Evolutionary conservation across 805 yeast species (phyloP).

Genomic region (Wickerhamomyces hampshirensis): DNA sequence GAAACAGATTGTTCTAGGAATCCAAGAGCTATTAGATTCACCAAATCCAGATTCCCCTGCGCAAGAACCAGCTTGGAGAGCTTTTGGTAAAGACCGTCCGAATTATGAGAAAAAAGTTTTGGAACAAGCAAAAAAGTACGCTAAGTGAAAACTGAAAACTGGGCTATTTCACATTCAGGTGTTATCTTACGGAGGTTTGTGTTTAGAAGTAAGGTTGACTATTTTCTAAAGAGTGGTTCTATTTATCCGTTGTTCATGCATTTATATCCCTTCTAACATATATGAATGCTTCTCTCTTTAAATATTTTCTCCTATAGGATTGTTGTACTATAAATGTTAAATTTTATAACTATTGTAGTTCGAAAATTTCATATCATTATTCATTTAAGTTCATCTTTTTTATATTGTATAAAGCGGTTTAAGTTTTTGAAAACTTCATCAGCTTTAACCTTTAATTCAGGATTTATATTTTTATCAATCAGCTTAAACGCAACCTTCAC

Average conservation of each 20-base stretch:
- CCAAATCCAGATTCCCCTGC: slow-evolving; percentile 98
- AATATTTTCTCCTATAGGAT: too few relatives aligned
- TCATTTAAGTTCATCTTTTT: slow-evolving; percentile 37
- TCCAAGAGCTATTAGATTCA: slow-evolving; percentile 82
- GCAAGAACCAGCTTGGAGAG: slow-evolving; percentile 94
- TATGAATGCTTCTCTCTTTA: too few relatives aligned
- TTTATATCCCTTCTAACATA: background rate
- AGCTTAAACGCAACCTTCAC: slow-evolving; percentile 51
- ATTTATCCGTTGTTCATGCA: too few relatives aligned
- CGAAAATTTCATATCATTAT: too few relatives aligned
- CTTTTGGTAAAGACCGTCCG: slow-evolving; percentile 63
- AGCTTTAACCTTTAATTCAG: slow-evolving; percentile 53
- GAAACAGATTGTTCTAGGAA: slow-evolving; percentile 84
- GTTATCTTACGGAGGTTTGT: too few relatives aligned
- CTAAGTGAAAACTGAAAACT: slow-evolving; percentile 24
- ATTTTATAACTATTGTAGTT: too few relatives aligned
- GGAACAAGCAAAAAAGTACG: slow-evolving; percentile 76
- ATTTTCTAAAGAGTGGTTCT: too few relatives aligned
- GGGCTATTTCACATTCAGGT: too few relatives aligned
- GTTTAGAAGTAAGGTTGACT: too few relatives aligned
- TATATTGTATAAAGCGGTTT: slow-evolving; percentile 74
- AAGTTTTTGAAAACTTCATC: slow-evolving; percentile 66
- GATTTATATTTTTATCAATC: slow-evolving; percentile 60
- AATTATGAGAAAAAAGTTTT: slow-evolving; percentile 71
- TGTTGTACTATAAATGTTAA: too few relatives aligned